A percentile compares a stretch with the other conserved stretches of the same genome.
phyloP scores from a whole-genome alignment of 192 early-diverging fungal species.

The Coemansia sp. region DNA sequence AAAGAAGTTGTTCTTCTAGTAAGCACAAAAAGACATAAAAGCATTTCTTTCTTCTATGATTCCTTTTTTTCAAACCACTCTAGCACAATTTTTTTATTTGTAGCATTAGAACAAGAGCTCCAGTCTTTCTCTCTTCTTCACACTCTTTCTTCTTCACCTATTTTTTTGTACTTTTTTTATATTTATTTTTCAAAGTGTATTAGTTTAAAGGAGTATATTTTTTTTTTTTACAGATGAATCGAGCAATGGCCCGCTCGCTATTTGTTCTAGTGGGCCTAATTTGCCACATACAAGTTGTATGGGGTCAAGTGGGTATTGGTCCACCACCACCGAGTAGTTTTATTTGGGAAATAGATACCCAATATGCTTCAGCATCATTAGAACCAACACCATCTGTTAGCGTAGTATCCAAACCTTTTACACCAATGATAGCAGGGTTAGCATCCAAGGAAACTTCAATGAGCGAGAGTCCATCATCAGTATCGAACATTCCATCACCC shows the following conservation, averaged over 20 bases:
- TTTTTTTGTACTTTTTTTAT: background rate
- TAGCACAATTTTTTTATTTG: background rate
- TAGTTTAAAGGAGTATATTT: background rate
- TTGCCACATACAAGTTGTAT: background rate
- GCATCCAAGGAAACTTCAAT: conserved; percentile 7
- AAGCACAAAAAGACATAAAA: background rate
- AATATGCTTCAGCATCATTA: background rate
- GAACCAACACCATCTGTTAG: background rate
- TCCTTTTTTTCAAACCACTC: background rate
- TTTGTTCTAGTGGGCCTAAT: conserved; percentile 1
- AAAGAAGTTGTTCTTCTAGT: background rate
- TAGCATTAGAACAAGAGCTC: background rate
- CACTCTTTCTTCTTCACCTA: background rate
- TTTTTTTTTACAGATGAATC: background rate
- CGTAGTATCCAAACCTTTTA: background rate
- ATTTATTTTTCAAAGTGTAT: background rate
- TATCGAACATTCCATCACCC: background rate
- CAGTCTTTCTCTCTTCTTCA: background rate
- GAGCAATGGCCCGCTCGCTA: conserved; percentile 7
- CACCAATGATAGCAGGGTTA: background rate
- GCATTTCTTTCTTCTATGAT: background rate
- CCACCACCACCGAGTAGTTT: background rate
- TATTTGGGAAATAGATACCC: background rate
- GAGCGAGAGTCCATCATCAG: background rate
- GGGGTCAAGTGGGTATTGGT: background rate